These are phyloP conservation scores for Earliella scabrosa DNA, from an alignment of 1,284 basidiomycete genomes.

Conservation along the genomic window DNA sequence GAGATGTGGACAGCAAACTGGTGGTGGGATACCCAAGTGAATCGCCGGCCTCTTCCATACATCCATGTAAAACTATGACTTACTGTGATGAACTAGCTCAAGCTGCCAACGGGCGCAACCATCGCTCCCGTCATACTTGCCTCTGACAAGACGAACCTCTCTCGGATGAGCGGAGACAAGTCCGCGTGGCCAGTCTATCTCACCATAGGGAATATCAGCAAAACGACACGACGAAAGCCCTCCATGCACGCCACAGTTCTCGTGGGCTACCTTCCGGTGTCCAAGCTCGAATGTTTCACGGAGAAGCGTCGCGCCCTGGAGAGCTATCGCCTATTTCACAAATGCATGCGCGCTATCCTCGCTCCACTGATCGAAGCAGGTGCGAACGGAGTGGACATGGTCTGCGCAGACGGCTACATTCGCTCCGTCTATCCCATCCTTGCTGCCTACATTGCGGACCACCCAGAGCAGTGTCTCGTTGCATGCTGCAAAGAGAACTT, in stretches of 20 bases:
- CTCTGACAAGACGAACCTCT: slow-evolving; percentile 44
- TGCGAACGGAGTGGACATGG: slow-evolving; percentile 35
- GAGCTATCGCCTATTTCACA: slow-evolving; percentile 33
- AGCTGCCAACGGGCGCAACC: slow-evolving; percentile 34
- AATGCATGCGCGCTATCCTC: slow-evolving; percentile 27
- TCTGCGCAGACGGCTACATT: slow-evolving; percentile 39
- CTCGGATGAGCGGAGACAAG: slow-evolving; percentile 41
- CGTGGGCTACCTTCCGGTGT: slow-evolving; percentile 44
- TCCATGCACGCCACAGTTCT: slow-evolving; percentile 36
- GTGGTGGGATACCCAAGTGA: slow-evolving; percentile 45
- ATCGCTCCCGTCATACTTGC: slow-evolving; percentile 41
- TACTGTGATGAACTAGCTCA: slow-evolving; percentile 20
- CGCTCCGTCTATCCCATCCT: slow-evolving; percentile 40
- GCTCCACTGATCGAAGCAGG: slow-evolving; percentile 38
- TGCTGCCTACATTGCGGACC: slow-evolving; percentile 47
- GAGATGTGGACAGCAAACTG: slow-evolving; percentile 49
- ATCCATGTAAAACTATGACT: neutral
- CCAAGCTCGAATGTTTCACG: slow-evolving; percentile 42
- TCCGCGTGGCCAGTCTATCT: slow-evolving; percentile 44
- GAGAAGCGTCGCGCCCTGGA: slow-evolving; percentile 16
- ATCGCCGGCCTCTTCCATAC: too few species aligned
- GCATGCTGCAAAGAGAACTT: slow-evolving; percentile 25
- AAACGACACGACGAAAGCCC: slow-evolving; percentile 34
- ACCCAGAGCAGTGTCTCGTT: slow-evolving; percentile 44
- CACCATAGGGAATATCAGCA: slow-evolving; percentile 43